Percentiles rank a stretch among this genome's conserved stretches.
Evolutionary conservation across 805 yeast genomes (phyloP).

Genomic region (Peterozyma toletana): DNA sequence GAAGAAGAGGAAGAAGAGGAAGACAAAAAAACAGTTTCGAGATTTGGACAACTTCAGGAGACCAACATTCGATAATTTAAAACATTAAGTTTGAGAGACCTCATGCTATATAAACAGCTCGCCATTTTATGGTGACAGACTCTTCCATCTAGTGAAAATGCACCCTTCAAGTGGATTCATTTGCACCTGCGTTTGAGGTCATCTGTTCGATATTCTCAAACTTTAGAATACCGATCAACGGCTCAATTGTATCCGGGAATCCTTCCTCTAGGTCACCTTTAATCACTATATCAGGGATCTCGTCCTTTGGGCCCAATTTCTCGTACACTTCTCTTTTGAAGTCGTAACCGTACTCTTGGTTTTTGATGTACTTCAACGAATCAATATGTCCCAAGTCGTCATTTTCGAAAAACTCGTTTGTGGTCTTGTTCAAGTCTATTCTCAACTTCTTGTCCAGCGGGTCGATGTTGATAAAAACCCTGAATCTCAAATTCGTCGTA

Average conservation of each 20-base stretch:
- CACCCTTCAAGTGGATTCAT: too few species aligned
- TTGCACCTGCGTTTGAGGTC: background rate
- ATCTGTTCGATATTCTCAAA: conserved; percentile 1
- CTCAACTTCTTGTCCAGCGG: conserved; percentile 1
- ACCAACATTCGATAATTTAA: too few species aligned
- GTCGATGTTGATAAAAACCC: conserved; percentile 2
- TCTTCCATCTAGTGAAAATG: too few species aligned
- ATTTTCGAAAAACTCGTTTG: conserved; percentile 3
- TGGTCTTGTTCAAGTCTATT: conserved; percentile 3
- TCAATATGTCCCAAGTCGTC: conserved; percentile 5
- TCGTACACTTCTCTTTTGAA: background rate
- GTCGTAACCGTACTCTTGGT: background rate
- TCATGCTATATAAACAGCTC: too few species aligned
- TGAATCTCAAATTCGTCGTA: background rate
- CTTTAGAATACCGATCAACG: conserved; percentile 2
- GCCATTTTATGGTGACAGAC: too few species aligned
- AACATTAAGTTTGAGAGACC: too few species aligned
- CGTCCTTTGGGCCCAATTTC: background rate
- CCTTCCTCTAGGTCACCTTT: conserved; percentile 2
- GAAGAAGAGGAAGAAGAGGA: too few species aligned
- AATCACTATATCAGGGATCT: conserved; percentile 3
- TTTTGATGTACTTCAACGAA: background rate
- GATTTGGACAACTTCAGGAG: too few species aligned
- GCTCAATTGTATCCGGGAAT: conserved; percentile 1
- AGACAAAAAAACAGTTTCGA: too few species aligned